A percentile compares a stretch with the other conserved stretches of the same genome.
Evolutionary conservation across 2,329 filamentous ascomycete genomes (phyloP).

Genomic region (Fusarium piperis): DNA sequence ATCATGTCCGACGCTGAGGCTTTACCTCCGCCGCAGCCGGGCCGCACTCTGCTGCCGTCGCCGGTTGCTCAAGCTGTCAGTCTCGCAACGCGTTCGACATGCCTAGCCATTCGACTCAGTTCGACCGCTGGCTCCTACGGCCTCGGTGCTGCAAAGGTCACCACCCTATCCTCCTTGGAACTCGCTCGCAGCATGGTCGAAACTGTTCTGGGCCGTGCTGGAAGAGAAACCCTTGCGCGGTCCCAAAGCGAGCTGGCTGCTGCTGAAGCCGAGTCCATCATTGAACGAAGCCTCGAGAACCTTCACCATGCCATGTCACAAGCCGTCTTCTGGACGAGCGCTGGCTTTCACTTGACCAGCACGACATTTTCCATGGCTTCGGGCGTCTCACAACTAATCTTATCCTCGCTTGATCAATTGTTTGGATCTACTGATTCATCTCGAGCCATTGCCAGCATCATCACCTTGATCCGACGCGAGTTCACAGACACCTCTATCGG

Average conservation of each 20-base stretch:
- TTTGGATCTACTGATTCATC: slow-evolving; percentile 77
- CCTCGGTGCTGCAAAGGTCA: slow-evolving; percentile 63
- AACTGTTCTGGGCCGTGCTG: slow-evolving; percentile 62
- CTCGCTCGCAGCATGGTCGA: slow-evolving; percentile 65
- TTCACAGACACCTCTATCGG: slow-evolving; percentile 72
- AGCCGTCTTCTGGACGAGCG: slow-evolving; percentile 69
- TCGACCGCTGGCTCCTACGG: slow-evolving; percentile 62
- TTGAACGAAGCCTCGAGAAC: slow-evolving; percentile 65
- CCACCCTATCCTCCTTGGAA: slow-evolving; percentile 67
- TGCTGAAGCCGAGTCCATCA: slow-evolving; percentile 64
- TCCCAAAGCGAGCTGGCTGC: slow-evolving; percentile 58
- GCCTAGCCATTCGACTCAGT: slow-evolving; percentile 64
- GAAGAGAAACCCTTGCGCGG: slow-evolving; percentile 58
- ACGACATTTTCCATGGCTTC: slow-evolving; percentile 64
- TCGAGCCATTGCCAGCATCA: slow-evolving; percentile 72
- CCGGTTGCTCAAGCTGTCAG: slow-evolving; percentile 69
- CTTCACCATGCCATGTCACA: slow-evolving; percentile 67
- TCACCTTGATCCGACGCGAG: slow-evolving; percentile 70
- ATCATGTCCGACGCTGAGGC: slow-evolving; percentile 22
- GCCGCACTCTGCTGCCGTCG: slow-evolving; percentile 64
- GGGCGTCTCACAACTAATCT: slow-evolving; percentile 65
- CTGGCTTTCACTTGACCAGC: slow-evolving; percentile 67
- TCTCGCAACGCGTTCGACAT: slow-evolving; percentile 68
- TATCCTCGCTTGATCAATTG: slow-evolving; percentile 70
- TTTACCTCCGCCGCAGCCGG: slow-evolving; percentile 34